Evolutionary conservation across 78 protist genomes (phyloP), one percentile per base, ranked within the genome.

Genomic region (slime mould (Dictyostelium discoideum)): DNA sequence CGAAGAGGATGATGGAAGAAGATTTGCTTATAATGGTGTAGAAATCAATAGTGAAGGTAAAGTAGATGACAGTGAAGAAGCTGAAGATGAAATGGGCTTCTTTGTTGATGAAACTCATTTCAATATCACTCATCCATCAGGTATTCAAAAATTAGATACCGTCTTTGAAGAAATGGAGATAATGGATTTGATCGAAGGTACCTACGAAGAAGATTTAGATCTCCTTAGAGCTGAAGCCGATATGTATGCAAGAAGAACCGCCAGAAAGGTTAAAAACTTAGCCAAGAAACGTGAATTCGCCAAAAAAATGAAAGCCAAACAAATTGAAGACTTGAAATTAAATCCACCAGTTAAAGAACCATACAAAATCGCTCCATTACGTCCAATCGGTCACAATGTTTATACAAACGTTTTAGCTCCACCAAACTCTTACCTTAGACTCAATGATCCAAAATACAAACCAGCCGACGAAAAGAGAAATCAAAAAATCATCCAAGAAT

Each of bases 361-460:
- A 50, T 39, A 67, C n/a, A 3, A 40, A n/a, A 26, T 40, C 18
- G 16, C 54, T 57, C 29, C 22, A 20, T 22, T 11, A 26, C 78
- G 46, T 22, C 87, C 87, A 67, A 6, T 22, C 20, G 86, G 88
- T 72, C 73, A 90, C 13, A 73, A 67, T 54, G 48, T 90, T 24
- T 90, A 14, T 50, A 54, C 42, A 3, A 42, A 81, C 9, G 54
- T 37, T 32, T 57, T 84, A 46, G 26, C 69, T 7, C 87, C 81
- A 82, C 95, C 95, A 80, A 90, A 90, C 26, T 60, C 95, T 1
- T 90, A 54, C 60, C 46, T 90, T 67, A 90, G 84, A 77, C 32
- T 84, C 5, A 39, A 79, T 44, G 39, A 32, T 32, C 54, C 60
- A 46, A 69, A 37, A 18, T 37, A 60, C 22, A 60, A 29, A 87